phyloP scores from a whole-genome alignment of 1,284 basidiomycete species.

The Papiliotrema laurentii region DNA sequence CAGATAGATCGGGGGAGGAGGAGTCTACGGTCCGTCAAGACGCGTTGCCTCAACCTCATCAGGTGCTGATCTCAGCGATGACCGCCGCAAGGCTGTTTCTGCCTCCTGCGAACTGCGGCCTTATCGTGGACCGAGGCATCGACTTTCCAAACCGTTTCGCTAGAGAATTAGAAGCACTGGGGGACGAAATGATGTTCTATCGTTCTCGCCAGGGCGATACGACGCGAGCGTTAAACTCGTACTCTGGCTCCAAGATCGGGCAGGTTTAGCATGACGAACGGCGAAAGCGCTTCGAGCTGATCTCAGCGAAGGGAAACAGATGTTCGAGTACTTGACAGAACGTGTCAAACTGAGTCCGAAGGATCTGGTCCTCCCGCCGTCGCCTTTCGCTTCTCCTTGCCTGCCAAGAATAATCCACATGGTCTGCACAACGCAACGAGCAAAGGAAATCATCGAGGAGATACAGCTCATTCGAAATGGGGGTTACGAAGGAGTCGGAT shows the following conservation, averaged over 20 bases:
- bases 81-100: conserved; percentile 30
- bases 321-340: conserved; percentile 76
- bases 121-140: conserved; percentile 76
- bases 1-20: conserved; percentile 80
- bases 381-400: conserved; percentile 52
- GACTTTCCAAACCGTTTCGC: conserved; percentile 69
- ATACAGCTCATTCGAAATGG: conserved; percentile 50
- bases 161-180: conserved; percentile 59
- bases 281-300: background rate
- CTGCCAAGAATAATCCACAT: conserved; percentile 68
- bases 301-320: conserved; percentile 48
- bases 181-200: conserved; percentile 74
- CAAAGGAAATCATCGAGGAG: conserved; percentile 63
- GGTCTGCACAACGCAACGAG: conserved; percentile 74
- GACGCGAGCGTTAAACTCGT: conserved; percentile 68
- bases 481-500: conserved; percentile 10
- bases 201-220: conserved; percentile 63
- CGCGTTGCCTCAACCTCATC: background rate
- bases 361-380: conserved; percentile 55
- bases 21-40: conserved; percentile 64
- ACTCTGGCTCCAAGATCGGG: conserved; percentile 68
- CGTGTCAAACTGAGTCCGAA: conserved; percentile 65
- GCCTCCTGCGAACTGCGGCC: conserved; percentile 56
- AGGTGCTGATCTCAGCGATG: conserved; percentile 19
- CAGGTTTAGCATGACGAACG: no score